Evolutionary conservation across 768 basidiomycete genomes (phyloP), one percentile per base, ranked within the genome.

Genomic region (Mycena haematopus): DNA sequence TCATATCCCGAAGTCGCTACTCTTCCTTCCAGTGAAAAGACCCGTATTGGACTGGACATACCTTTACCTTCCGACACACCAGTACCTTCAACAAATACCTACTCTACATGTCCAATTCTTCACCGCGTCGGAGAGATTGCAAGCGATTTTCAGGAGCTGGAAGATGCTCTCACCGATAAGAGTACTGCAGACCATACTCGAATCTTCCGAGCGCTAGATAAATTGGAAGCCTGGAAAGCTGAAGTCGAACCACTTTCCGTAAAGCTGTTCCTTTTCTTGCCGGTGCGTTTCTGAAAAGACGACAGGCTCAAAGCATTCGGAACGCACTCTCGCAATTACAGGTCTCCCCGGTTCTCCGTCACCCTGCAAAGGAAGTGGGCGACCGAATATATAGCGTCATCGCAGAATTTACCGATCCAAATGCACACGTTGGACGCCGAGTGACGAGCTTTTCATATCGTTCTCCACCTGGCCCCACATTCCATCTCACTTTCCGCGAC

Each of bases 401-500:
- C 0, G 19, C 19, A 15, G n/a, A 33, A 45, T 62, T 62, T 15
- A 19, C 42, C 17, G 25, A 13, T 17, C 35, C 22, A 17, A 44
- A 35, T 5, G 33, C 33, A 3, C 49, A 56, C 36, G n/a, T 63
- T 24, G 14, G 53, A 31, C 56, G 56, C 42, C 47, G 36, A 22
- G 56, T 63, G n/a, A 63, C 56, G 15, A 21, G 60, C 17, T 51
- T 56, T 31, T 56, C 60, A 10, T 56, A 62, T 40, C 35, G 33
- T 31, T 5, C 25, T 24, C 51, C 53, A 2, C 24, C 40, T 17
- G n/a, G 29, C 1, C 29, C 22, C 17, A 6, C 42, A 10, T 40
- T 63, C 15, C 40, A 21, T 8, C 51, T 63, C 6, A 63, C 56
- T 19, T 63, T 63, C 56, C 62, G 62, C 21, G 62, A 63, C 51